These are phyloP conservation scores for Flaveria bidentis DNA, from an alignment of 129 eudicot genomes.

Conservation along the genomic window DNA sequence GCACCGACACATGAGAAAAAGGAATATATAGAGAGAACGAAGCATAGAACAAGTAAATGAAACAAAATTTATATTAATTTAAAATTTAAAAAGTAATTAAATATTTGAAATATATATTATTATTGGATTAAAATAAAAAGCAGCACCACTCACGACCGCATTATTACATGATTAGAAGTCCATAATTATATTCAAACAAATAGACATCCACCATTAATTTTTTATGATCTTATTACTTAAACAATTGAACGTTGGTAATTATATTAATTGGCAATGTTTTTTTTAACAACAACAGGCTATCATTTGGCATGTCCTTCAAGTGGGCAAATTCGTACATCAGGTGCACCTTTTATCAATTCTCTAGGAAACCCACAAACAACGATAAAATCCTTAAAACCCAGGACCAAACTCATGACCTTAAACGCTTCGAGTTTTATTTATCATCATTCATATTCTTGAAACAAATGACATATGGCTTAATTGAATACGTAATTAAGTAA, in stretches of 20 bases:
- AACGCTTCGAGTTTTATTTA: no score
- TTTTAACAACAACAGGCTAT: not conserved
- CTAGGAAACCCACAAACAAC: no score
- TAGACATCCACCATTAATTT: conserved; percentile 13
- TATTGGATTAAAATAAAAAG: not conserved
- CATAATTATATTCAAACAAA: conserved; percentile 10
- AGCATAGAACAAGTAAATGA: conserved; percentile 17
- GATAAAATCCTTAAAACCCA: no score
- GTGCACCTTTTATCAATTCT: no score
- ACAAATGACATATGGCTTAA: no score
- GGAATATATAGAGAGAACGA: conserved; percentile 28
- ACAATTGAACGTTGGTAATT: not conserved
- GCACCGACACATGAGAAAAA: conserved; percentile 38
- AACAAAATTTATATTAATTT: not conserved
- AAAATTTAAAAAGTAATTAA: not conserved
- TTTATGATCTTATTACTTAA: conserved; percentile 17
- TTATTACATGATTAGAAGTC: conserved; percentile 32
- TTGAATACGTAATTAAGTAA: no score
- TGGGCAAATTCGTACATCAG: no score
- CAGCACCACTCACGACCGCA: conserved; percentile 40
- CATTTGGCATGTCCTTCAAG: no score
- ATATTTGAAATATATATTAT: not conserved
- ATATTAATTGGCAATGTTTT: not conserved
- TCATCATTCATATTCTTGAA: no score
- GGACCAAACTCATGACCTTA: no score